phyloP scores from a whole-genome alignment of 2,329 filamentous ascomycete genomes.

The Pseudogymnoascus sp. region DNA sequence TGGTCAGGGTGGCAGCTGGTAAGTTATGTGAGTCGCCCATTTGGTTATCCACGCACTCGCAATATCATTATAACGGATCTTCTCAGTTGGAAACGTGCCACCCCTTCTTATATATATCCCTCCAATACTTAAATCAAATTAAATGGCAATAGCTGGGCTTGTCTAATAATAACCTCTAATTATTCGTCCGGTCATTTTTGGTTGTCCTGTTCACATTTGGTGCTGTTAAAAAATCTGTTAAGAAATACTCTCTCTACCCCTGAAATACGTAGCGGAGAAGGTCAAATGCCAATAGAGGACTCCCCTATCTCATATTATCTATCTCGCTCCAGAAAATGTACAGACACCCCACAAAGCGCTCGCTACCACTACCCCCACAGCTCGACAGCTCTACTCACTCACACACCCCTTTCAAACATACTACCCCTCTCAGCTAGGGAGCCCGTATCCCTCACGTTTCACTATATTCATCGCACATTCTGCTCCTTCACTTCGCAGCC shows the following conservation, averaged over 20 bases:
- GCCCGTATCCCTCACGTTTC: not conserved
- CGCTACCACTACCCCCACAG: not conserved
- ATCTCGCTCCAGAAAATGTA: slow-evolving; percentile 8
- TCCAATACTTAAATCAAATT: not conserved
- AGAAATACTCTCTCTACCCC: not conserved
- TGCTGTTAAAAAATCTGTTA: not conserved
- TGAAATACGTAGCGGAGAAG: not conserved
- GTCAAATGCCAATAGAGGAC: not conserved
- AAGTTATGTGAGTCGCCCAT: not conserved
- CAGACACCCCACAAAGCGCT: not conserved
- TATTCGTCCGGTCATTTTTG: not conserved
- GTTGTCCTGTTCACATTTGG: not conserved
- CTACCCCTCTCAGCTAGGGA: not conserved
- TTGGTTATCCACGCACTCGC: not conserved
- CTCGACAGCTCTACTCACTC: not conserved
- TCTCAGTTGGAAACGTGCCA: not conserved
- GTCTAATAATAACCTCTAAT: not conserved
- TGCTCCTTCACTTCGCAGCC: slow-evolving; percentile 30
- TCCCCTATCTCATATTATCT: not conserved
- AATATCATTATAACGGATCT: not conserved
- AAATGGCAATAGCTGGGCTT: not conserved
- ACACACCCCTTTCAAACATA: not conserved
- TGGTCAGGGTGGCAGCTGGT: not conserved
- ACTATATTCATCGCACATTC: not conserved
- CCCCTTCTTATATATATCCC: not conserved